These are phyloP conservation scores for Colletotrichum sojae DNA, from an alignment of 2,329 filamentous ascomycete genomes.

Conservation along the genomic window DNA sequence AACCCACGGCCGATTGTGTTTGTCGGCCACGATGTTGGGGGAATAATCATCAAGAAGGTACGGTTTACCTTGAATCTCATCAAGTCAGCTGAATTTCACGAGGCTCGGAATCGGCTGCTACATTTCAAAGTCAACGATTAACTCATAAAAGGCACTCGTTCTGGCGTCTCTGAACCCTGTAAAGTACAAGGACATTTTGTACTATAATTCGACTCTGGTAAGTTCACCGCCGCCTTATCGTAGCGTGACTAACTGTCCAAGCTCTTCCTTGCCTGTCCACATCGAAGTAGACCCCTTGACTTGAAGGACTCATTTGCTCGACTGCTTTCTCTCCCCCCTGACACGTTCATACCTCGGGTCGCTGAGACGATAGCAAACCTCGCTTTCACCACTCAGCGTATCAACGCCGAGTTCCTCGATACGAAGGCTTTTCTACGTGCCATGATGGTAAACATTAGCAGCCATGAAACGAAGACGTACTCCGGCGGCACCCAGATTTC, in stretches of 20 bases:
- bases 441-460: slow-evolving; percentile 9
- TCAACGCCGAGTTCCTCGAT: slow-evolving; percentile 29
- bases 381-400: not conserved
- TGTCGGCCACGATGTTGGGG: slow-evolving; percentile 28
- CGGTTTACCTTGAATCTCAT: not conserved
- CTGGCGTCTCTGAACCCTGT: slow-evolving; percentile 10
- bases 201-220: slow-evolving; percentile 9
- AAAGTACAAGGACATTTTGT: slow-evolving; percentile 29
- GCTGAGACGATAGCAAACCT: not conserved
- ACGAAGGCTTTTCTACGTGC: slow-evolving; percentile 23
- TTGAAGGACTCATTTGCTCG: slow-evolving; percentile 3
- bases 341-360: not conserved
- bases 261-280: slow-evolving; percentile 23
- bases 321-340: not conserved
- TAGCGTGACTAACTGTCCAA: not conserved
- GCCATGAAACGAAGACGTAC: not conserved
- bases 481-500: not conserved
- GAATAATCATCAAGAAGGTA: slow-evolving; percentile 30
- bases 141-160: slow-evolving; percentile 23
- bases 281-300: not conserved
- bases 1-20: slow-evolving; percentile 18
- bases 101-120: too few relatives aligned
- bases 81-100: not conserved
- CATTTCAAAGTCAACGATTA: not conserved
- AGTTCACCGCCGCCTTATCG: not conserved